phyloP scores from a whole-genome alignment of 768 basidiomycete species.

The Suillus discolor region DNA sequence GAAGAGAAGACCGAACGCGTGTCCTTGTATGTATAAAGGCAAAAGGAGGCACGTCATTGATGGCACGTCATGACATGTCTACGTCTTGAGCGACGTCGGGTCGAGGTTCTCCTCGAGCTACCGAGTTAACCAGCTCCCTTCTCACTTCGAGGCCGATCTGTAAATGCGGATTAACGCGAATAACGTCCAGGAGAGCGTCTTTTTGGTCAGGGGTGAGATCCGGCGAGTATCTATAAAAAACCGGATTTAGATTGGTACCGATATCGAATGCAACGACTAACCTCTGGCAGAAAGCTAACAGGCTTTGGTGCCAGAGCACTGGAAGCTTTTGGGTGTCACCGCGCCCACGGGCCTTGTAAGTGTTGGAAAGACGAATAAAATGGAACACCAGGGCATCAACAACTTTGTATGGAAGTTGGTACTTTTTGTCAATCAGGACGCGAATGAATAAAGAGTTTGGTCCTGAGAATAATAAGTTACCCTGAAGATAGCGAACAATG shows the following conservation, averaged over 20 bases:
- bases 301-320: slow-evolving; percentile 98
- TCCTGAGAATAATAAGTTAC: slow-evolving; percentile 40
- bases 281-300: slow-evolving; percentile 94
- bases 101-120: slow-evolving; percentile 81
- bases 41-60: neutral
- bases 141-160: slow-evolving; percentile 91
- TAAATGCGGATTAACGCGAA: slow-evolving; percentile 81
- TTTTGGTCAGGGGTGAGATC: slow-evolving; percentile 98
- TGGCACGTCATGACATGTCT: slow-evolving; percentile 50
- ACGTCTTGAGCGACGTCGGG: slow-evolving; percentile 65
- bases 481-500: neutral
- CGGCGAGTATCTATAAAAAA: slow-evolving; percentile 72
- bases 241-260: neutral
- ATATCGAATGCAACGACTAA: slow-evolving; percentile 31
- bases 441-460: slow-evolving; percentile 97
- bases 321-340: slow-evolving; percentile 82
- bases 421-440: slow-evolving; percentile 95
- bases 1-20: too few species aligned
- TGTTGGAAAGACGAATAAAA: slow-evolving; percentile 94
- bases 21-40: neutral
- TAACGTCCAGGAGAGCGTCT: slow-evolving; percentile 92
- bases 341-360: slow-evolving; percentile 71
- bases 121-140: slow-evolving; percentile 85
- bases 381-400: slow-evolving; percentile 97
- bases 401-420: slow-evolving; percentile 96